Evolutionary conservation across 2,329 filamentous ascomycete genomes (phyloP).

Genomic region (Fusarium tricinctum): DNA sequence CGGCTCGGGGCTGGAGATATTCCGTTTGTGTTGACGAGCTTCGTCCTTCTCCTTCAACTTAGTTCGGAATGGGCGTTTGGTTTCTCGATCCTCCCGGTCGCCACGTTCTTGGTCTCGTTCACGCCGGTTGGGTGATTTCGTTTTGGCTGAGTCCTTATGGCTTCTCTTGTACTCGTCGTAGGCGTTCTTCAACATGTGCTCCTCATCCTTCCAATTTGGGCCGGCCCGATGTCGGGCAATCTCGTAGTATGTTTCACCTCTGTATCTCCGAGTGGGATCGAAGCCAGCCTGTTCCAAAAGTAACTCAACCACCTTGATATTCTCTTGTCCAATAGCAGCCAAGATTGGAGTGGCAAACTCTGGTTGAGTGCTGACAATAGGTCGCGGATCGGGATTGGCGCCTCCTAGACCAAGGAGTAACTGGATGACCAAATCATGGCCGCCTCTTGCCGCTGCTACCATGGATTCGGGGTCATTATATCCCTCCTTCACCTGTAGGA

Average conservation of each 20-base stretch:
- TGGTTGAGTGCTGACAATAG: constrained; percentile 69
- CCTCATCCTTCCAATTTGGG: constrained; percentile 91
- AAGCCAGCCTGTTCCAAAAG: constrained; percentile 83
- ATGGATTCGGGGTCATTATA: constrained; percentile 86
- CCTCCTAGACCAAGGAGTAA: constrained; percentile 78
- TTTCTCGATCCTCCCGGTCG: constrained; percentile 60
- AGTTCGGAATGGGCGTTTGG: constrained; percentile 59
- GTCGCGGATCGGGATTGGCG: constrained; percentile 76
- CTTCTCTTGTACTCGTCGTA: constrained; percentile 75
- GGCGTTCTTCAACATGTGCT: constrained; percentile 81
- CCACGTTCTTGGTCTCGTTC: constrained; percentile 57
- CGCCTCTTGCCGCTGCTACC: constrained; percentile 91
- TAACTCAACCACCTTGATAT: constrained; percentile 85
- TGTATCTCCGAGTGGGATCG: constrained; percentile 83
- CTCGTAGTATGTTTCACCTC: constrained; percentile 87
- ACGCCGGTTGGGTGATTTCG: constrained; percentile 64
- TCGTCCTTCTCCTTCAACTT: constrained; percentile 65
- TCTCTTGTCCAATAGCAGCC: constrained; percentile 90
- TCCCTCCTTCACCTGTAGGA: constrained; percentile 71
- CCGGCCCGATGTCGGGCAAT: constrained; percentile 86
- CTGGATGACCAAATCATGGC: constrained; percentile 89
- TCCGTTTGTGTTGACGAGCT: constrained; percentile 60
- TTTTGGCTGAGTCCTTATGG: constrained; percentile 63
- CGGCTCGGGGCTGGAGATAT: constrained; percentile 63
- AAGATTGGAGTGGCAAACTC: constrained; percentile 94